These are phyloP conservation scores for Phanerochaete sordida DNA, from an alignment of 768 basidiomycete genomes.

Conservation along the genomic window DNA sequence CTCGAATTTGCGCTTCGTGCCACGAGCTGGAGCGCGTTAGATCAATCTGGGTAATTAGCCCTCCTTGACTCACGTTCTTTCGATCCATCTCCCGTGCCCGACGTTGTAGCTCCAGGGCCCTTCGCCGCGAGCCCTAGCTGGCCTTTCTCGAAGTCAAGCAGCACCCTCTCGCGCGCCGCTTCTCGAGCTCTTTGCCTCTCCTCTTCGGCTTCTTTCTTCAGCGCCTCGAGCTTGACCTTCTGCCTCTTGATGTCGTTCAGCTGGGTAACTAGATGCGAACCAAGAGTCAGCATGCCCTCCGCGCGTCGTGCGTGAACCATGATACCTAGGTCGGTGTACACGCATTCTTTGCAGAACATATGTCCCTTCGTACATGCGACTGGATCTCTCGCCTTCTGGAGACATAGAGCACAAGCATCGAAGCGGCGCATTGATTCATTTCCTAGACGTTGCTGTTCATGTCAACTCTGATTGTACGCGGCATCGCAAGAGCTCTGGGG, in stretches of 20 bases:
- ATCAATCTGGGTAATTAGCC: slow-evolving; percentile 14
- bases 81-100: slow-evolving; percentile 27
- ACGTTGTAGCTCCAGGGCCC: slow-evolving; percentile 36
- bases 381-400: slow-evolving; percentile 80
- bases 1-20: slow-evolving; percentile 82
- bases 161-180: slow-evolving; percentile 83
- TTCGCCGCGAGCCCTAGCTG: slow-evolving; percentile 66
- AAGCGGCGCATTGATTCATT: slow-evolving; percentile 92
- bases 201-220: slow-evolving; percentile 77
- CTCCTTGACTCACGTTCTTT: slow-evolving; percentile 29
- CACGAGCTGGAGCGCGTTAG: slow-evolving; percentile 41
- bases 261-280: slow-evolving; percentile 61
- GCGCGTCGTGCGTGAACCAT: slow-evolving; percentile 4
- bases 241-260: slow-evolving; percentile 93
- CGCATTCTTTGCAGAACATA: slow-evolving; percentile 95
- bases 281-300: background rate
- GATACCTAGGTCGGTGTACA: slow-evolving; percentile 79
- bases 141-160: slow-evolving; percentile 86
- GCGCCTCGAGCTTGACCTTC: slow-evolving; percentile 68
- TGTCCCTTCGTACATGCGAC: slow-evolving; percentile 84
- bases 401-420: slow-evolving; percentile 87
- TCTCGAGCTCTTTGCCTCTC: slow-evolving; percentile 66
- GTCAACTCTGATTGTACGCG: slow-evolving; percentile 3
- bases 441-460: slow-evolving; percentile 66
- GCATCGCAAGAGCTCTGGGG: slow-evolving; percentile 1